Base-by-base conservation (phyloP, 2,329 filamentous ascomycete species). In the Talaromyces sp. region DNA sequence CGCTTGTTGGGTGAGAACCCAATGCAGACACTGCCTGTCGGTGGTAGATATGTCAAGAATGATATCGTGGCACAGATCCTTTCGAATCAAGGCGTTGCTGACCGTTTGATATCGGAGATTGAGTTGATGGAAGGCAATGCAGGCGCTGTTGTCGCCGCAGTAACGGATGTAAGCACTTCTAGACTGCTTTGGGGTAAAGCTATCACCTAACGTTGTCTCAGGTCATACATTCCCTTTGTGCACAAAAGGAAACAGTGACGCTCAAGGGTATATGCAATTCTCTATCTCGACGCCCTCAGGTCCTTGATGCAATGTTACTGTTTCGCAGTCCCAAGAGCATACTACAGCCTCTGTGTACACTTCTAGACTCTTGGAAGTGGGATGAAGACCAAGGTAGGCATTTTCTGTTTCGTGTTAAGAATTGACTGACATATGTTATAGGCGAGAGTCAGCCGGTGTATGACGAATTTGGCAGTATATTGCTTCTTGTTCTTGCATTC, bases 71-170 rank as follows among this genome's bases (percentile, higher is more conserved):
- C 85, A 51, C 87, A 94, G 67, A 96, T 91, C 62, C 81, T 88
- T 50, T 81, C 83, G 10, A 90, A 95, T 63, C 84, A 86, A 0
- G 88, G 91, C 61, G 84, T 86, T 62, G 84, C 89, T 1, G 88
- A 91, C 63, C 83, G 86, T 43, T 79, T 96, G 33, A 84, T 97
- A 40, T 83, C 86, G 39, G 91, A 96, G 66, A 79, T 99, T 22
- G 91, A 96, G 58, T 88, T 87, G 53, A 91, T 94, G 81, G 90
- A 96, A 66, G 93, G 93, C 1, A 97, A 97, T 70, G 90, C 90
- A 2, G 91, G 89, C 2, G 90, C 91, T 2, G 89, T 95, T 17
- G 89, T 88, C 53, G 85, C 87, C 60, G 92, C 91, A 2, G 78
- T 92, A 45, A 83, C 86, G 39, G 88, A 90, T 77, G 86, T 87